Base-by-base conservation (phyloP, 2,329 filamentous ascomycete genomes). In the Claviceps fusiformis region DNA sequence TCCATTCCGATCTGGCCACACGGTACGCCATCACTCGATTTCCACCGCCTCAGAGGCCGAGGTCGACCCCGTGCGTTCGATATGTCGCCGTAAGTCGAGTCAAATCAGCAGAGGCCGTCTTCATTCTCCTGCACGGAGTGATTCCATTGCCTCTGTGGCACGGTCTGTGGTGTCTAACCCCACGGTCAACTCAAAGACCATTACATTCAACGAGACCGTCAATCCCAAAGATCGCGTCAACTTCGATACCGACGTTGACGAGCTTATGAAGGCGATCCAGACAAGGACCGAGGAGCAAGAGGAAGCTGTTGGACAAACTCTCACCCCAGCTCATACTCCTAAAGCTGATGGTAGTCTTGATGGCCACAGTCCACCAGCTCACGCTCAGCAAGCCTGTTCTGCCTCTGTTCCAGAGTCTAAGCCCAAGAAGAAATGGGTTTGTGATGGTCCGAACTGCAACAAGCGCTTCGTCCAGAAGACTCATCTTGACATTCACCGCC, bases 381-480 rank as follows among this genome's bases (percentile, higher is more conserved):
- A 64, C 67, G 68, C 62, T 63, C 68, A 54, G 2, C 58, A 56
- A 56, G 60, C 54, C 2, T 39, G n/a, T 55, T 60, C 57, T 55
- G 59, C 57, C 54, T 59, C 57, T 49, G 61, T 62, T 46, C 61
- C 13, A 4, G 67, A 70, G 5, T 53, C 58, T 58, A 68, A 68
- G 58, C 54, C 62, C 37, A 65, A 64, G 60, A 93, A 83, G 68
- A 74, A 83, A 63, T 90, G 92, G 67, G 72, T 79, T 19, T 98
- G 93, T 70, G 79, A 77, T 24, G 77, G 89, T 44, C 78, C 82
- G 8, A 81, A 81, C 45, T 97, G 92, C 69, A 75, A 77, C 62
- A 95, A 93, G 74, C 82, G 79, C 58, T 97, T 96, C 69, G 82
- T 82, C 57, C 92, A 97, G 66, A 95, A 92, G 71, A 95, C 91